Base-by-base conservation (phyloP, 2,329 filamentous ascomycete genomes). In the Ilyonectria destructans region DNA sequence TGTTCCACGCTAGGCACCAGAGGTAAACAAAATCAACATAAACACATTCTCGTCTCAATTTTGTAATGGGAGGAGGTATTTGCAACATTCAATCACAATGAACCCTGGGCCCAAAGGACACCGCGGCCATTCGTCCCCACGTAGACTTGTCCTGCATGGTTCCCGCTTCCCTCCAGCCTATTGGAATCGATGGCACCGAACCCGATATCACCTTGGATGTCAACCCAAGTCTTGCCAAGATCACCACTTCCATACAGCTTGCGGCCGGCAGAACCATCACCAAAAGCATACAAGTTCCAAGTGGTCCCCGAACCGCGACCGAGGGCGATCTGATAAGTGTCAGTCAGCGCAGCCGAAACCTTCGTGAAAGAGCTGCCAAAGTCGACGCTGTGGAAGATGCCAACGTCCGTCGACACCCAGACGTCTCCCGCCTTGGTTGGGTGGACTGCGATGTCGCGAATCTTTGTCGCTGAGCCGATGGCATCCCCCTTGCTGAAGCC, bases 371-470 rank as follows among this genome's bases (percentile, higher is more conserved):
- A 82, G 7, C 77, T 74, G 6, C 87, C 88, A 46, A 80, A 88
- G 75, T 90, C 77, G 8, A 82, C 85, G 10, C 85, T 88, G 71
- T 84, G 84, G 79, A 86, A 89, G 55, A 90, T 77, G 6, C 88
- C 88, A 0, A 73, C 78, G 60, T 88, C 82, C 0, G 88, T 89
- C 1, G 87, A 88, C 2, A 87, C 87, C 78, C 85, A 88, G 58
- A 93, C 84, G 54, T 90, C 87, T 12, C 91, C 90, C 0, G 88
- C 87, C 12, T 83, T 81, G 7, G 85, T 83, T 0, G 90, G 89
- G 68, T 90, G 84, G 1, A 83, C 83, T 17, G 86, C 87, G 10
- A 92, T 83, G 40, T 86, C 84, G 46, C 89, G 89, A 64, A 92
- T 80, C 19, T 80, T 76, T 2, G 78, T 82, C 3, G 81, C 82